phyloP scores from a whole-genome alignment of 306 rosid genomes.

The Cotoneaster glaucophyllus region DNA sequence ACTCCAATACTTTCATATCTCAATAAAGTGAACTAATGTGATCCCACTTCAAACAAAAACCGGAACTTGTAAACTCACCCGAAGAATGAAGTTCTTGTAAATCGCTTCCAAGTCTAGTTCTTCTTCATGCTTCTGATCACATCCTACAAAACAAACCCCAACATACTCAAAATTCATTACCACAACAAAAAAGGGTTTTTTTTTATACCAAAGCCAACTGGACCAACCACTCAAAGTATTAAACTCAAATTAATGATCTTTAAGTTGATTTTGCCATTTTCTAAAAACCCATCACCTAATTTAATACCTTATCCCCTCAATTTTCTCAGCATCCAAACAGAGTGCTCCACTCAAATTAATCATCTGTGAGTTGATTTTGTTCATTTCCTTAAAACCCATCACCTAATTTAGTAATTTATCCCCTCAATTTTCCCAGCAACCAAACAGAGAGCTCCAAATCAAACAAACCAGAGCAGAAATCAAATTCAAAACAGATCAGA shows the following conservation, averaged over 20 bases:
- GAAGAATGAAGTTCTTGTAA: constrained; percentile 70
- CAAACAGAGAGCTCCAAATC: background rate
- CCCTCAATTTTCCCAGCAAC: background rate
- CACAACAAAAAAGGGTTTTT: background rate
- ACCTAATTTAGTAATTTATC: background rate
- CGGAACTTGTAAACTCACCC: constrained; percentile 41
- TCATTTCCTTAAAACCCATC: background rate
- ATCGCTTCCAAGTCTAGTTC: constrained; percentile 71
- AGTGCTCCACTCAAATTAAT: background rate
- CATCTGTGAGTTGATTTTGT: background rate
- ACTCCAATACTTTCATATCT: constrained; percentile 3
- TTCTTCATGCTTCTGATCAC: constrained; percentile 79
- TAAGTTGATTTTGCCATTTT: background rate
- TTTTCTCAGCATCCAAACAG: background rate
- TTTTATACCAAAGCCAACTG: background rate
- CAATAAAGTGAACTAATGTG: background rate
- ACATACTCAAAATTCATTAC: background rate
- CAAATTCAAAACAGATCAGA: background rate
- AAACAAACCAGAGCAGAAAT: background rate
- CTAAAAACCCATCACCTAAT: background rate
- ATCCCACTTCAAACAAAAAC: constrained; percentile 10
- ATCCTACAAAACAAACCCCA: constrained; percentile 43
- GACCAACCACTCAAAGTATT: background rate
- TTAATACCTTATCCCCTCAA: background rate
- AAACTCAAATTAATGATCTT: background rate